Percentiles rank a stretch among this genome's conserved stretches.
phyloP scores from a whole-genome alignment of 2,329 filamentous ascomycete species.

The Monilinia vaccinii-corymbosi region DNA sequence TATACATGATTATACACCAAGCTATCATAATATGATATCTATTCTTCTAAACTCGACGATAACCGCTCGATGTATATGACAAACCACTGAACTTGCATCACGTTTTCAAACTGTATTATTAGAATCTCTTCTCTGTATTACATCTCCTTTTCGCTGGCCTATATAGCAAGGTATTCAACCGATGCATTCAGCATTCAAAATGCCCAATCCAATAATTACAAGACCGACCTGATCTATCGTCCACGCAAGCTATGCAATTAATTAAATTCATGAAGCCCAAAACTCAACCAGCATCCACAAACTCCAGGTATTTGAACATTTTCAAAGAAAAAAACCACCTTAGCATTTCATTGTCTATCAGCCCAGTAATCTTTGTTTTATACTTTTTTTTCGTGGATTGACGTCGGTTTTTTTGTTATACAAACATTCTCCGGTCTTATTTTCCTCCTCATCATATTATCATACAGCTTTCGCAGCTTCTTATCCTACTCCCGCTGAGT shows the following conservation, averaged over 20 bases:
- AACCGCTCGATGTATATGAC: too few species aligned
- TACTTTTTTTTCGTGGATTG: not conserved
- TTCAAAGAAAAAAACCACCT: not conserved
- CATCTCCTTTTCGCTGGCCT: not conserved
- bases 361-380: not conserved
- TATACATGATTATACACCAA: too few species aligned
- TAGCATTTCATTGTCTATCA: not conserved
- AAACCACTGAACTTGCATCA: too few species aligned
- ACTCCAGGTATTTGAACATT: not conserved
- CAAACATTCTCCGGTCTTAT: not conserved
- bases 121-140: not conserved
- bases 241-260: conserved; percentile 1
- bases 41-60: too few species aligned
- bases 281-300: not conserved
- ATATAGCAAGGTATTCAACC: not conserved
- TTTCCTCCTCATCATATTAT: not conserved
- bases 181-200: not conserved
- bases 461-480: not conserved
- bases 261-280: not conserved
- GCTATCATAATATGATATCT: too few species aligned
- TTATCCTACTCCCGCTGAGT: not conserved
- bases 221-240: not conserved
- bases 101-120: too few species aligned
- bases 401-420: not conserved
- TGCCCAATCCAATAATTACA: not conserved